Percentiles rank a stretch among this genome's conserved stretches.
These are phyloP conservation scores for Aspergillus indologenus DNA, from an alignment of 495 filamentous ascomycete genomes.

Conservation along the genomic window DNA sequence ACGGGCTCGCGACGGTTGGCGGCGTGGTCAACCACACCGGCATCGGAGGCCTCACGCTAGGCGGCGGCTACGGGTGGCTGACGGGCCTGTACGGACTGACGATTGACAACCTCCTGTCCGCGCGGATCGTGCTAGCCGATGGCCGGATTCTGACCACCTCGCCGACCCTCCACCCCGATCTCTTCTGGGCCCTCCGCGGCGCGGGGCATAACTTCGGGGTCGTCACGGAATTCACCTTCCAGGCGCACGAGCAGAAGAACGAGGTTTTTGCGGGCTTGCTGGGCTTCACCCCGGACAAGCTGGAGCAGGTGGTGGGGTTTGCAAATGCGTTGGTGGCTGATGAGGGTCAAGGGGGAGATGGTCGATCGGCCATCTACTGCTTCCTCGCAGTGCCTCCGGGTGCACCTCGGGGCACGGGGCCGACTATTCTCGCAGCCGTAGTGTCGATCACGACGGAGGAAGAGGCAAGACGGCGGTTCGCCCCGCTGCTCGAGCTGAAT, in stretches of 20 bases:
- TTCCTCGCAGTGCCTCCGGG: too few species aligned
- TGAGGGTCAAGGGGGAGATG: neutral
- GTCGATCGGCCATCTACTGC: too few species aligned
- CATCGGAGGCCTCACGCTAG: slow-evolving; percentile 51
- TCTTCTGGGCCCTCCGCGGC: slow-evolving; percentile 44
- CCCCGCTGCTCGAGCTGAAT: slow-evolving; percentile 30
- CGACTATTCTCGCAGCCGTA: neutral
- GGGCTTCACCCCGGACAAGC: slow-evolving; percentile 33
- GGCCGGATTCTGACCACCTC: slow-evolving; percentile 35
- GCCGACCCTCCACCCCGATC: slow-evolving; percentile 31
- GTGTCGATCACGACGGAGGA: slow-evolving; percentile 20
- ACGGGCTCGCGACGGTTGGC: slow-evolving; percentile 52
- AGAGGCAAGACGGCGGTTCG: slow-evolving; percentile 39
- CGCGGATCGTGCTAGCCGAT: slow-evolving; percentile 44
- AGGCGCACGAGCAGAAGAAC: slow-evolving; percentile 30
- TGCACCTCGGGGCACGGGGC: slow-evolving; percentile 7
- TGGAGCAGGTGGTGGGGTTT: slow-evolving; percentile 31
- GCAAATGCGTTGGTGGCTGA: slow-evolving; percentile 31
- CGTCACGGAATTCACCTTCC: slow-evolving; percentile 39
- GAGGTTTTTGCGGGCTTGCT: slow-evolving; percentile 43
- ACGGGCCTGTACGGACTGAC: slow-evolving; percentile 40
- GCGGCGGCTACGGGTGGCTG: slow-evolving; percentile 52
- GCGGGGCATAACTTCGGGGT: slow-evolving; percentile 41
- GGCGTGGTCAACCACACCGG: slow-evolving; percentile 54
- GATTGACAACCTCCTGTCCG: slow-evolving; percentile 46